Conservation (phyloP, 495 filamentous ascomycete species). For the Opeltia flavorubescens region DNA sequence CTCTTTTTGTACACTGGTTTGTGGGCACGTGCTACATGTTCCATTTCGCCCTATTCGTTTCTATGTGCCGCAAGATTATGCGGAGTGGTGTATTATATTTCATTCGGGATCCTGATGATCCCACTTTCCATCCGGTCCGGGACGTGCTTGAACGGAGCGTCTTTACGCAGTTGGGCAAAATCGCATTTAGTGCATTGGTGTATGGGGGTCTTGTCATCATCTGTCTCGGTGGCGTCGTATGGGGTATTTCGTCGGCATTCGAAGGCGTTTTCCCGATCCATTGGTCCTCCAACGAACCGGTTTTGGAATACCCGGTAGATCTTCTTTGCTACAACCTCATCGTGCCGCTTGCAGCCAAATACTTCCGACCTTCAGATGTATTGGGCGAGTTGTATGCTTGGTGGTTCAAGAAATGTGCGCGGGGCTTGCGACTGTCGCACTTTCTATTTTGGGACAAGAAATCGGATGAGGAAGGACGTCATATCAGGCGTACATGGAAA, state of each 20-base stretch:
- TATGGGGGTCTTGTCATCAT: constrained; percentile 88
- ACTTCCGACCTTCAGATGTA: constrained; percentile 70
- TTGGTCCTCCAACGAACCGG: constrained; percentile 79
- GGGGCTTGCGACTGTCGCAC: constrained; percentile 64
- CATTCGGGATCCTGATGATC: constrained; percentile 96
- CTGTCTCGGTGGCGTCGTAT: constrained; percentile 90
- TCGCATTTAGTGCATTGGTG: constrained; percentile 86
- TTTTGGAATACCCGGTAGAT: constrained; percentile 89
- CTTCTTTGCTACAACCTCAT: constrained; percentile 93
- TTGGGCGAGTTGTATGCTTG: constrained; percentile 78
- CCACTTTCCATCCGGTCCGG: constrained; percentile 92
- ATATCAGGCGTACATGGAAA: constrained; percentile 41
- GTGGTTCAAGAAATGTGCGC: constrained; percentile 89
- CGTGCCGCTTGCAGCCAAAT: constrained; percentile 68
- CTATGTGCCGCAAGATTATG: constrained; percentile 98
- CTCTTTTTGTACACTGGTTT: constrained; percentile 97
- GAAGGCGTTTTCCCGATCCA: constrained; percentile 72
- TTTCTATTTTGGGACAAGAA: constrained; percentile 82
- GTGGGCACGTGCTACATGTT: constrained; percentile 99
- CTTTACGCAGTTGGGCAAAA: constrained; percentile 87
- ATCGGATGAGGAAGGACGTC: constrained; percentile 67
- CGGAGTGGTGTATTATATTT: constrained; percentile 90
- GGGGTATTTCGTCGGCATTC: constrained; percentile 58
- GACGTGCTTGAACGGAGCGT: constrained; percentile 93
- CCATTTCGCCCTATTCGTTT: constrained; percentile 95